Conservation (phyloP, 345 rosid species). For the Eucalyptus cloeziana region DNA sequence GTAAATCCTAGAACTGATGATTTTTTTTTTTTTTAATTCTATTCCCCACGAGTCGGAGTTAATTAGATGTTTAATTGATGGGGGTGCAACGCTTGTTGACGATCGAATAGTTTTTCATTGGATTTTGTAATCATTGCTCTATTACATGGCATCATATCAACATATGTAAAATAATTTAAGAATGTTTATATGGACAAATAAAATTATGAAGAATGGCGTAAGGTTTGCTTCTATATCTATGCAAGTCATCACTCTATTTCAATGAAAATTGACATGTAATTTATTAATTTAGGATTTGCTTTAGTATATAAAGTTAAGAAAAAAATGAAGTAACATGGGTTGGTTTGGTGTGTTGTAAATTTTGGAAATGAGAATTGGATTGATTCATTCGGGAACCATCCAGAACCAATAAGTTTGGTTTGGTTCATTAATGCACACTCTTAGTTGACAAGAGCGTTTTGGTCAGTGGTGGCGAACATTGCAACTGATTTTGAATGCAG, state of each 20-base stretch:
- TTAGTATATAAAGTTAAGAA: too few species aligned
- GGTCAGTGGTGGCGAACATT: background rate
- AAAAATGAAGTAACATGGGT: background rate
- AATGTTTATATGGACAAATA: background rate
- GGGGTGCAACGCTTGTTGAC: too few species aligned
- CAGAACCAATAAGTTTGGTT: fast-evolving
- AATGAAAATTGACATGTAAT: too few species aligned
- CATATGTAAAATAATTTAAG: background rate
- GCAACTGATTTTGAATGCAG: background rate
- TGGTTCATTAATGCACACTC: background rate
- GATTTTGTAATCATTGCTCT: too few species aligned
- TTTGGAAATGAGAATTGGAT: background rate
- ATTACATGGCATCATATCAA: too few species aligned
- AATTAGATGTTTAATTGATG: too few species aligned
- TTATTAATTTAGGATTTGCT: too few species aligned
- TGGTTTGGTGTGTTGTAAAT: too few species aligned
- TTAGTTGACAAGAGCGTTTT: fast-evolving
- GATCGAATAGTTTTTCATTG: too few species aligned
- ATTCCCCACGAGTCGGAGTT: too few species aligned
- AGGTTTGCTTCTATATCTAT: background rate
- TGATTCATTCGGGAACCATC: fast-evolving
- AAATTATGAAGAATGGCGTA: background rate
- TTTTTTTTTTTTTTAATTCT: too few species aligned
- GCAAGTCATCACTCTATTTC: background rate
- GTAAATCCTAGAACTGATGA: too few species aligned